Evolutionary conservation across 148 eudicot genomes (phyloP).

Genomic region (Pouteria glomerata): DNA sequence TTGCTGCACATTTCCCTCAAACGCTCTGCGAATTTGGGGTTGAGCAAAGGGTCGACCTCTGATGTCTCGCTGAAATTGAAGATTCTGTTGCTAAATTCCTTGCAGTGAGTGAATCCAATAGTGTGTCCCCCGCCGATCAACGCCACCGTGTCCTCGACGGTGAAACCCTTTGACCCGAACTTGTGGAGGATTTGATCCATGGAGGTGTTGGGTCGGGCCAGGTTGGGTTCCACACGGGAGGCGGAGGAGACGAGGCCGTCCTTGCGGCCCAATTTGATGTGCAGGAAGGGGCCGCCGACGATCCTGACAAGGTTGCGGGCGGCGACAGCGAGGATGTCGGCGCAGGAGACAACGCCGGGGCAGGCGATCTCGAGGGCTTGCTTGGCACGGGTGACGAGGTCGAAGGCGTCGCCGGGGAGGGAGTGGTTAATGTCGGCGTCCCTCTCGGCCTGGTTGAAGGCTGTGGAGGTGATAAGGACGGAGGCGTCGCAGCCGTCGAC

Average conservation of each 20-base stretch:
- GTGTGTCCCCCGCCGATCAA: slow-evolving; percentile 12
- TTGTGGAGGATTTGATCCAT: not conserved
- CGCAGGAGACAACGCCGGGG: slow-evolving; percentile 11
- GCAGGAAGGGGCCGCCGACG: not conserved
- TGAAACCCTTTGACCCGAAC: not conserved
- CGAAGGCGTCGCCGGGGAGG: slow-evolving; percentile 45
- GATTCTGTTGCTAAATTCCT: not conserved
- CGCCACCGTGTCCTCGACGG: slow-evolving; percentile 11
- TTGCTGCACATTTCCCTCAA: not conserved
- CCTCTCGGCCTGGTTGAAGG: slow-evolving; percentile 34
- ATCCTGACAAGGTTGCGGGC: not conserved
- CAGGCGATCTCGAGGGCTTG: slow-evolving; percentile 29
- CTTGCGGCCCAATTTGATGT: not conserved
- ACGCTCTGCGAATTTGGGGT: not conserved
- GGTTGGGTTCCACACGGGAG: not conserved
- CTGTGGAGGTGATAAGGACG: slow-evolving; percentile 28
- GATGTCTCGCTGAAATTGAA: not conserved
- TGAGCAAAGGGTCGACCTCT: not conserved
- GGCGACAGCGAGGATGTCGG: slow-evolving; percentile 2
- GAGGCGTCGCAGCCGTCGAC: slow-evolving; percentile 51
- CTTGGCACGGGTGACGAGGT: slow-evolving; percentile 37
- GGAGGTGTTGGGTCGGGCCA: slow-evolving; percentile 6
- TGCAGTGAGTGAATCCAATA: slow-evolving; percentile 14
- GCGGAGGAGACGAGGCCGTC: slow-evolving; percentile 1
- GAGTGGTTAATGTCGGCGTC: slow-evolving; percentile 39